These are phyloP conservation scores for Sisymbrium altissimum DNA, from an alignment of 345 rosid species.

Conservation along the genomic window DNA sequence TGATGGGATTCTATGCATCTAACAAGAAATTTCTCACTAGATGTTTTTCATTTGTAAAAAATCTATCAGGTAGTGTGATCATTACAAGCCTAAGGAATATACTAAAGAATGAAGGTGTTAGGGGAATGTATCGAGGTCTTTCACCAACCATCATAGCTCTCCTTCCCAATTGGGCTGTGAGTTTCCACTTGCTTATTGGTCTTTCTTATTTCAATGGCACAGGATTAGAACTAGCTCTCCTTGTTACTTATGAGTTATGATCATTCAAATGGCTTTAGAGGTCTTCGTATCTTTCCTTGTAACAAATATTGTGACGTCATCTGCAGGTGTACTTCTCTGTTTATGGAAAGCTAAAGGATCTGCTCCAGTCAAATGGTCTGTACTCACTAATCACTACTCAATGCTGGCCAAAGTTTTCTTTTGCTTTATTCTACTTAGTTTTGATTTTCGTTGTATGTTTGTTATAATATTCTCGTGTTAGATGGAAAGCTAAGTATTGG, in stretches of 20 bases:
- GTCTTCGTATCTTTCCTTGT: neutral
- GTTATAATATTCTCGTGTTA: constrained; percentile 8
- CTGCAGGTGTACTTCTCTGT: constrained; percentile 86
- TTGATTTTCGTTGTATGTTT: neutral
- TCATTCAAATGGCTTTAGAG: neutral
- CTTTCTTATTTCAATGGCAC: too few relatives aligned
- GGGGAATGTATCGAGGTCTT: constrained; percentile 89
- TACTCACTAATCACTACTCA: neutral
- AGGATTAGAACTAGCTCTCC: too few relatives aligned
- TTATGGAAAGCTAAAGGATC: constrained; percentile 67
- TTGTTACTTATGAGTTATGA: neutral
- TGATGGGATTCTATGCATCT: neutral
- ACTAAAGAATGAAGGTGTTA: constrained; percentile 63
- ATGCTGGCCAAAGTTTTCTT: neutral
- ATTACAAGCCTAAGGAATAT: constrained; percentile 59
- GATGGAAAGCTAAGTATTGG: constrained; percentile 66
- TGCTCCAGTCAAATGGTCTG: constrained; percentile 71
- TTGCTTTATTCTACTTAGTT: neutral
- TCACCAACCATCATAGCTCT: constrained; percentile 90
- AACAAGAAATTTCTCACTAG: neutral
- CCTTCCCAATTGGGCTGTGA: constrained; percentile 97
- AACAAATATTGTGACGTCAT: constrained; percentile 1
- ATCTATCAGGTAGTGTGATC: constrained; percentile 68
- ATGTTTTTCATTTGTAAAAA: neutral
- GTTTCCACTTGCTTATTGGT: constrained; percentile 5